phyloP scores from a whole-genome alignment of 2,329 filamentous ascomycete species.

The Fusarium mangiferae region DNA sequence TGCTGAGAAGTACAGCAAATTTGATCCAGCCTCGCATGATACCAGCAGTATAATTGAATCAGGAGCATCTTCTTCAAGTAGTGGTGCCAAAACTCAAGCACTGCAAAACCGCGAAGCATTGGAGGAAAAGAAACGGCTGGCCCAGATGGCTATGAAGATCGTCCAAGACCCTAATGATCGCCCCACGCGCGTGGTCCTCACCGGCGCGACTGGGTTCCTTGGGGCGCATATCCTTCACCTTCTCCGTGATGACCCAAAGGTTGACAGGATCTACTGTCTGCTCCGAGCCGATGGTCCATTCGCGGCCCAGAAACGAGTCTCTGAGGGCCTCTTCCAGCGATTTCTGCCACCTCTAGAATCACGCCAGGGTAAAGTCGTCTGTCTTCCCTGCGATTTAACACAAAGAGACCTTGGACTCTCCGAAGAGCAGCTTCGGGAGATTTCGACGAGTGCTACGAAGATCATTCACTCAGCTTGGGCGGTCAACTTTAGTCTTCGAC shows the following conservation, averaged over 20 bases:
- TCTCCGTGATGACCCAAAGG: not conserved
- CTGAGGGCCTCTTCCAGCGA: slow-evolving; percentile 8
- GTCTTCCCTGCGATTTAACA: slow-evolving; percentile 27
- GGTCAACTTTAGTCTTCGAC: slow-evolving; percentile 65
- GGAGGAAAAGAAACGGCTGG: not conserved
- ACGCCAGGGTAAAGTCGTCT: slow-evolving; percentile 14
- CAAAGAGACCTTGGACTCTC: slow-evolving; percentile 11
- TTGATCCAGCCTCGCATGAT: not conserved
- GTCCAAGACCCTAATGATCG: not conserved
- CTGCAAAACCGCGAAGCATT: not conserved
- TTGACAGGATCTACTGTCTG: slow-evolving; percentile 48
- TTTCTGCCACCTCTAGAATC: slow-evolving; percentile 1
- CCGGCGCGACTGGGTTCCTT: slow-evolving; percentile 73
- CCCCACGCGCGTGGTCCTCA: slow-evolving; percentile 55
- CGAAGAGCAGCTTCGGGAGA: not conserved
- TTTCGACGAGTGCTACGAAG: not conserved
- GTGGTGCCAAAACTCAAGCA: no score
- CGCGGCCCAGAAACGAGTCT: slow-evolving; percentile 17
- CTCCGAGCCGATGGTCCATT: slow-evolving; percentile 49
- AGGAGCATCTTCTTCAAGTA: not conserved
- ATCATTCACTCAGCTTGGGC: slow-evolving; percentile 65
- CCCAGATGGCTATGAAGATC: not conserved
- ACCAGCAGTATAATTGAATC: accelerated
- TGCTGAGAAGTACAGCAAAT: slow-evolving; percentile 12
- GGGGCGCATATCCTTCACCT: slow-evolving; percentile 63